Evolutionary conservation across 495 filamentous ascomycete genomes (phyloP), one percentile per base, ranked within the genome.

Genomic region (Aspergillus leporis): DNA sequence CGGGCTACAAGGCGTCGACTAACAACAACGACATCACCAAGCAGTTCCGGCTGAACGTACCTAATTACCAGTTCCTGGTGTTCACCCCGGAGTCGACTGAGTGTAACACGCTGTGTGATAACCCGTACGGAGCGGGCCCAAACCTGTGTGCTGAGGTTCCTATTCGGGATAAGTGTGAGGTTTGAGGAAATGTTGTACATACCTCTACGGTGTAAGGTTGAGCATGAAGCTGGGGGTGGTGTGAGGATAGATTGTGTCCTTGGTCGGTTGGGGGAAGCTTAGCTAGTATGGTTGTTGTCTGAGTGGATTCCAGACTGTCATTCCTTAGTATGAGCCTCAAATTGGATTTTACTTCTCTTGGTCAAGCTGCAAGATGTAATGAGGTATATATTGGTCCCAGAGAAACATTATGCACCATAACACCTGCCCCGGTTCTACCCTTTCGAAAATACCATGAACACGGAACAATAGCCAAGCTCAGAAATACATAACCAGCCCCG

Each of bases 1-100:
- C 58, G 81, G 90, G 61, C 85, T 79, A 73, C 87, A 94, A 60
- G 86, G 84, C 57, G 84, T 75, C 73, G 12, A 28, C 53, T 23
- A 18, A 60, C 22, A 71, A 78, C 59, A 63, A 65, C 23, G 60
- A 77, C 61, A 58, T 76, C 38, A 56, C 55, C 5, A 49, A 66
- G 59, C 72, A 78, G 64, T 78, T 76, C 71, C 71, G 75, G 14
- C 64, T 78, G 23, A 56, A 64, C 4, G 69, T 78, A 65, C 70
- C 71, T 51, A 66, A 74, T 46, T 78, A 76, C 47, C 58, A 75
- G 63, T 77, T 77, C 64, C 58, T 78, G 45, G 75, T 78, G 19
- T 78, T 78, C 30, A 70, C 71, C 5, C 74, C 74, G 1, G 69
- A 74, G 67, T 66, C 64, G 5, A 76, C 73, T 0, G 53, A 55